Evolutionary conservation across 352 stramenopile genomes (phyloP), one percentile per base, ranked within the genome.

Genomic region (Globisporangium middletonii): DNA sequence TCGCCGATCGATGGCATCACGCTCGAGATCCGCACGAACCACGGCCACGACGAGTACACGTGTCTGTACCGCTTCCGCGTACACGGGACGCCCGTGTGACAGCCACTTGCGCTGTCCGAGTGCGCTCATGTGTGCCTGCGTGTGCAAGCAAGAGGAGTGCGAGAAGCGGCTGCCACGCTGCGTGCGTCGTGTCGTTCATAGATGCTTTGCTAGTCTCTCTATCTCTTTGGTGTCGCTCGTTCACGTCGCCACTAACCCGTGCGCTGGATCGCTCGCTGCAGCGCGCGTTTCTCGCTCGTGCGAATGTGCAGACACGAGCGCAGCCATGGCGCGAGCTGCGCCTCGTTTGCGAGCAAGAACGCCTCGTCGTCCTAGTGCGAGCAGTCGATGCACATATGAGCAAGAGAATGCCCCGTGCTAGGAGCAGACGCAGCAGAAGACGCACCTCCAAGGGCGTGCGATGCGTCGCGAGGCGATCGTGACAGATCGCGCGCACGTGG

Each of bases 1-100:
- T 75, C 72, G 51, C 50, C 66, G 13, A 68, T 94, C 42, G 79
- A 91, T 62, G 84, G 70, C 11, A 73, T 93, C 44, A 92, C 69
- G 28, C 55, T 97, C 19, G 73, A 92, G 58, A 72, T 97, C 26
- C 45, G 65, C 13, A 91, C 83, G 18, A 97, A 97, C 62, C 71
- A 96, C 61, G 88, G 86, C 44, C 69, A 96, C 54, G 64, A 72
- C 4, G 76, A 93, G n/a, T 96, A 83, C 53, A 97, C 88, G 18
- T 97, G 88, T 55, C 67, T 97, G 8, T 97, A 97, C 72, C 87
- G 88, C n/a, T 88, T 95, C 51, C 68, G 83, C 33, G 84, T 96
- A 27, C 82, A 95, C 54, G 87, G 87, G 2, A 62, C 53, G 2
- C 63, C 60, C 7, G 60, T 66, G 41, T 66, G 44, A 59, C 8